Evolutionary conservation across 2,329 filamentous ascomycete species (phyloP).

Genomic region (Cladobotryum mycophilum): DNA sequence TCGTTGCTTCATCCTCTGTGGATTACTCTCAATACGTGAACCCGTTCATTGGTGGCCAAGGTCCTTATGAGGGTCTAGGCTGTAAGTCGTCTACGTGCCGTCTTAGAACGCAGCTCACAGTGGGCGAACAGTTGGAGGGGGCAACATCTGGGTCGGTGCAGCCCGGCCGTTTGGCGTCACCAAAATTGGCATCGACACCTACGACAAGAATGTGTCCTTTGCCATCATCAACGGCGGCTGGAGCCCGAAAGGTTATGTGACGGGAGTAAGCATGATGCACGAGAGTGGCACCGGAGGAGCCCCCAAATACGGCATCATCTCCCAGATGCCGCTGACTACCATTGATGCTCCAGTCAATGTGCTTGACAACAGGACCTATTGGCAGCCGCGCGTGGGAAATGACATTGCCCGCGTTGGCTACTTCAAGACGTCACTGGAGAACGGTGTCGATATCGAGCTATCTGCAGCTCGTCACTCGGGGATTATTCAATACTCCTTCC

Average conservation of each 20-base stretch:
- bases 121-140: slow-evolving; percentile 17
- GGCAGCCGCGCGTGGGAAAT: slow-evolving; percentile 32
- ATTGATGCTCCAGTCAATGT: slow-evolving; percentile 36
- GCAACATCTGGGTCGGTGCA: slow-evolving; percentile 37
- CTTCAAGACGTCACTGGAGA: slow-evolving; percentile 44
- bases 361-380: slow-evolving; percentile 43
- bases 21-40: slow-evolving; percentile 30
- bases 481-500: slow-evolving; percentile 47
- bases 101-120: no score
- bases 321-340: slow-evolving; percentile 39
- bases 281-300: slow-evolving; percentile 52
- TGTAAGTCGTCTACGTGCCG: no score
- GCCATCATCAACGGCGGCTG: slow-evolving; percentile 27
- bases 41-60: slow-evolving; percentile 43
- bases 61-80: slow-evolving; percentile 19
- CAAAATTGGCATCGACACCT: slow-evolving; percentile 38
- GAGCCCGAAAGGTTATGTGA: slow-evolving; percentile 37
- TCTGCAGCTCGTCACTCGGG: slow-evolving; percentile 43
- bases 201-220: slow-evolving; percentile 4
- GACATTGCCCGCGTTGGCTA: slow-evolving; percentile 47
- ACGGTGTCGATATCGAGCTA: slow-evolving; percentile 43
- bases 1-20: no score
- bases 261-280: slow-evolving; percentile 47
- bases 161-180: slow-evolving; percentile 38
- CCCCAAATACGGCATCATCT: slow-evolving; percentile 51